Percentiles rank a stretch among this genome's conserved stretches.
These are phyloP conservation scores for Mycena albidolilacea DNA, from an alignment of 768 basidiomycete species.

Conservation along the genomic window DNA sequence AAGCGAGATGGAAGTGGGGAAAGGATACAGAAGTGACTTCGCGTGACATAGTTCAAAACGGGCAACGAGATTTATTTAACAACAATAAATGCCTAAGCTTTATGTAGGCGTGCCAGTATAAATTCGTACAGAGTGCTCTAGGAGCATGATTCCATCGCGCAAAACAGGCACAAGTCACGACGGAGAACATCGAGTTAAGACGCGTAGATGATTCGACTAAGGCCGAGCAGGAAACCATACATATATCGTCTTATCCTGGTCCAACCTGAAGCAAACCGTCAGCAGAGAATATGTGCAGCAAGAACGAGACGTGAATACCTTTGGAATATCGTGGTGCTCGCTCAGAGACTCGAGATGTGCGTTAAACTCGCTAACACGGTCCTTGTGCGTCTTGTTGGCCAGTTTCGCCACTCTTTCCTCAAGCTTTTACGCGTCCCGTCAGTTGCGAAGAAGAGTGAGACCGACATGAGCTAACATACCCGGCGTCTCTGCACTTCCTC, in stretches of 20 bases:
- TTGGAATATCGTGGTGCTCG: slow-evolving; percentile 96
- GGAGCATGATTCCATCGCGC: slow-evolving; percentile 20
- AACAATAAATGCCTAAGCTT: too few relatives aligned
- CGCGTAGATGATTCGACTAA: slow-evolving; percentile 25
- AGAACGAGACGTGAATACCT: slow-evolving; percentile 62
- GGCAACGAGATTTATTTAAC: too few relatives aligned
- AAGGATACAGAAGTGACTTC: slow-evolving; percentile 40
- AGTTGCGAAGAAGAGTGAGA: slow-evolving; percentile 31
- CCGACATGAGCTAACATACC: slow-evolving; percentile 60
- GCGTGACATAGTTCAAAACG: slow-evolving; percentile 4
- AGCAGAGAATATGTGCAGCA: slow-evolving; percentile 23
- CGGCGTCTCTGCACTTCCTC: slow-evolving; percentile 88
- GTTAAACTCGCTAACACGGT: slow-evolving; percentile 93
- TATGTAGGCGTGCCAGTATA: too few relatives aligned
- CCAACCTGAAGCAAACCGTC: slow-evolving; percentile 71
- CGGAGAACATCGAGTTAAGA: slow-evolving; percentile 2
- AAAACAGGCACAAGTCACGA: slow-evolving; percentile 17
- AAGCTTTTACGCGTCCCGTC: slow-evolving; percentile 61
- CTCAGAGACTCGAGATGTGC: slow-evolving; percentile 86
- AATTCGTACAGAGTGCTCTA: slow-evolving; percentile 5
- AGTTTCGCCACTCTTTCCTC: slow-evolving; percentile 80
- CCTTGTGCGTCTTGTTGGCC: slow-evolving; percentile 92
- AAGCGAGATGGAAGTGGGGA: slow-evolving; percentile 47
- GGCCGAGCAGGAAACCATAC: slow-evolving; percentile 27
- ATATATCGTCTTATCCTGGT: slow-evolving; percentile 75